Evolutionary conservation across 2,329 filamentous ascomycete species (phyloP).

Genomic region (Talaromyces sp.): DNA sequence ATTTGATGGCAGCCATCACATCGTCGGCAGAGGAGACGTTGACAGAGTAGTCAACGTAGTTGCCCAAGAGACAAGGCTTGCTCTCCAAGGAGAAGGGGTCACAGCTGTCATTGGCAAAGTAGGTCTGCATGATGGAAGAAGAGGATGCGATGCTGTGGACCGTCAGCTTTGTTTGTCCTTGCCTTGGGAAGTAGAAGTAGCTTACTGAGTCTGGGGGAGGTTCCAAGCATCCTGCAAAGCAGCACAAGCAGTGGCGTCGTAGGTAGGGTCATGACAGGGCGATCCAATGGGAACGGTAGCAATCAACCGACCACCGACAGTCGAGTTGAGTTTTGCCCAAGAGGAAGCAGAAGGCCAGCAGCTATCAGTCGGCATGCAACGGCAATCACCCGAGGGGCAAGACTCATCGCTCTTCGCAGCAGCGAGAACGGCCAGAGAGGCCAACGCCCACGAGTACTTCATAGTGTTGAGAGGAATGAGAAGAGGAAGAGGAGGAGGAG

Average conservation of each 20-base stretch:
- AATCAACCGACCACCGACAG: slow-evolving; percentile 36
- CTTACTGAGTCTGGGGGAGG: slow-evolving; percentile 9
- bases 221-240: slow-evolving; percentile 1
- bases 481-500: too few relatives aligned
- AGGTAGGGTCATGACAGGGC: slow-evolving; percentile 28
- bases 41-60: slow-evolving; percentile 35
- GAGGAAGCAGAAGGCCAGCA: slow-evolving; percentile 39
- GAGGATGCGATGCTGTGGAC: slow-evolving; percentile 22
- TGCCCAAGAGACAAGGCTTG: slow-evolving; percentile 28
- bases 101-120: slow-evolving; percentile 32
- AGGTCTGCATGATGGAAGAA: slow-evolving; percentile 33
- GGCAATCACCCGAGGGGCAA: neutral
- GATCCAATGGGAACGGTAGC: slow-evolving; percentile 32
- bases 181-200: too few relatives aligned
- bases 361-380: slow-evolving; percentile 27
- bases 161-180: neutral
- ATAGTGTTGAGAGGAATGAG: neutral
- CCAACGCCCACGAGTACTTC: slow-evolving; percentile 8
- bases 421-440: slow-evolving; percentile 1
- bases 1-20: slow-evolving; percentile 8
- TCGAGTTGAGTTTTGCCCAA: slow-evolving; percentile 38
- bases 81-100: slow-evolving; percentile 28
- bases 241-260: slow-evolving; percentile 8
- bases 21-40: slow-evolving; percentile 27
- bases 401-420: neutral